Evolutionary conservation across 352 stramenopile genomes (phyloP), one percentile per base, ranked within the genome.

Genomic region (Phytophthora chlamydospora): DNA sequence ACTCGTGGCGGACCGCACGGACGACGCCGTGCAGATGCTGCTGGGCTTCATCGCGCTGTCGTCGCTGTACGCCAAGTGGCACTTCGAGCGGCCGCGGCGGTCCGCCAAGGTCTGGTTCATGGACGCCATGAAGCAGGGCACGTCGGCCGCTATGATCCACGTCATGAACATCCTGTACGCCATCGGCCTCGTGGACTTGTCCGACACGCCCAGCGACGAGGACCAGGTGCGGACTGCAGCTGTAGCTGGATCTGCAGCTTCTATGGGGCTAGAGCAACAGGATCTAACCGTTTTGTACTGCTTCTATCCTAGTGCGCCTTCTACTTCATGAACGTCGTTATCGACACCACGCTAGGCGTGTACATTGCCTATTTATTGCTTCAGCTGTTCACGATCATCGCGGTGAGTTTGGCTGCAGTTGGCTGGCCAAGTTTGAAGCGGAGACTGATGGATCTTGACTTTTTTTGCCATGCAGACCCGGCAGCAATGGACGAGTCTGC

Each of bases 301-400:
- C 27, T 31, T 31, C 27, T 31, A 93, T 11, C 34, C 9, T 31
- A 93, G 80, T 94, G 85, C 46, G 85, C 85, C 41, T 91, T 91
- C 46, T 94, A 94, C 71, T 94, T 94, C 53, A 89, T 94, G 76
- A 94, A 92, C 53, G 85, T 94, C 8, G 78, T 89, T 54, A 88
- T 94, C 44, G 85, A 92, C 66, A 94, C 85, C 33, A 91, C 83
- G 17, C 64, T 94, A 16, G 85, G 85, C 56, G 83, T 94, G 33
- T 88, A 92, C 58, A 86, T 94, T 61, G 85, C 84, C 11, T 94
- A 88, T 72, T 62, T 90, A 61, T 75, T 91, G 46, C 60, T 93
- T 17, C 78, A 87, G 45, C 33, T 88, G 19, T 70, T 85, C 9
- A 89, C 80, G 19, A 33, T 71, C 13, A 13, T 91, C 33, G 83